Conservation (phyloP, 768 basidiomycete genomes). For the Phanerodontia chrysosporium region DNA sequence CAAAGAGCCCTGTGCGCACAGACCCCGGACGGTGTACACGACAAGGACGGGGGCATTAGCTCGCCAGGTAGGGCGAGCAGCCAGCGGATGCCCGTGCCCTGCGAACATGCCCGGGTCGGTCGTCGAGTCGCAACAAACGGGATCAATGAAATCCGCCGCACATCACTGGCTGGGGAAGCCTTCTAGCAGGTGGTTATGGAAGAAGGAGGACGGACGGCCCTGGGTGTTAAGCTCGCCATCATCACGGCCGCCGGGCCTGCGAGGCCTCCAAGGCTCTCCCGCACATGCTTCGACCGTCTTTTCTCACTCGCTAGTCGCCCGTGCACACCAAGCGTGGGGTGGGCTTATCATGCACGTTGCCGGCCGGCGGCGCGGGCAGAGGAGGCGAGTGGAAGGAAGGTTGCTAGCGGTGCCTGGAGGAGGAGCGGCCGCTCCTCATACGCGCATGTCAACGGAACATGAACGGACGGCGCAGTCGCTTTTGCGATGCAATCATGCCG, state of each 20-base stretch:
- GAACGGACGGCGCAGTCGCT: neutral
- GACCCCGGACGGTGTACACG: neutral
- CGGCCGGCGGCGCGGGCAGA: too few species aligned
- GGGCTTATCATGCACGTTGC: too few species aligned
- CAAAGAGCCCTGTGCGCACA: too few species aligned
- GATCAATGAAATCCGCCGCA: neutral
- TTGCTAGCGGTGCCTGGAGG: too few species aligned
- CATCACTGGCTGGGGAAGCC: neutral
- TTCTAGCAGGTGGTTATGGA: neutral
- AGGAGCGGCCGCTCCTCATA: too few species aligned
- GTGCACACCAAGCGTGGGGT: neutral
- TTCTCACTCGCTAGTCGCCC: neutral
- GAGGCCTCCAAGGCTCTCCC: neutral
- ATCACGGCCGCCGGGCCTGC: neutral
- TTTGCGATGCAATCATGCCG: neutral
- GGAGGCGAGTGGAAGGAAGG: too few species aligned
- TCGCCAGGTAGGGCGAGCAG: too few species aligned
- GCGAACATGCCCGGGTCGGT: neutral
- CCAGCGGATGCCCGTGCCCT: too few species aligned
- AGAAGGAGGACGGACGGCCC: neutral
- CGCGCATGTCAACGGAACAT: neutral
- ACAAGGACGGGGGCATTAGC: too few species aligned
- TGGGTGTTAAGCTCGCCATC: neutral
- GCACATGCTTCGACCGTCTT: neutral
- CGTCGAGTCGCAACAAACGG: neutral